Evolutionary conservation across 1,139 yeast species (phyloP).

Genomic region (Saccharomycopsis crataegensis): DNA sequence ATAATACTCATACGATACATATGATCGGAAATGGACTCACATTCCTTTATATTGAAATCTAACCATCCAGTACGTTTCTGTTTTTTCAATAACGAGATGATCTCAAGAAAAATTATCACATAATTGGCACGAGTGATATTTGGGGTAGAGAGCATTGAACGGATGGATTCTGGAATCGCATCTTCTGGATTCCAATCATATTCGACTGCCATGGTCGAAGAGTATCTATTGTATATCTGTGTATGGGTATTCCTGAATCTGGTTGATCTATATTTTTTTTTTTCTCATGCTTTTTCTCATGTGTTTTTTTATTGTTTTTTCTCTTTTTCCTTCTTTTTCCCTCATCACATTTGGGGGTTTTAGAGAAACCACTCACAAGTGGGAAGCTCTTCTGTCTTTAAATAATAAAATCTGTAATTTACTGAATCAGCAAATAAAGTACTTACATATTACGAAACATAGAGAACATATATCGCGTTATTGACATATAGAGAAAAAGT

Average conservation of each 20-base stretch:
- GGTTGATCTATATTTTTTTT: background rate
- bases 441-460: background rate
- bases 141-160: conserved; percentile 30
- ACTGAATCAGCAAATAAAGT: background rate
- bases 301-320: background rate
- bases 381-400: too few species aligned
- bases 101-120: conserved; percentile 66
- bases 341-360: background rate
- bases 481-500: background rate
- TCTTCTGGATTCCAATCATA: conserved; percentile 50
- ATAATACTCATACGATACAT: conserved; percentile 95
- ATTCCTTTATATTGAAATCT: conserved; percentile 55
- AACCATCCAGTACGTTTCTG: conserved; percentile 95
- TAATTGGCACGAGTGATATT: conserved; percentile 32
- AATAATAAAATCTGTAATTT: background rate
- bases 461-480: background rate
- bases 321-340: background rate
- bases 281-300: background rate
- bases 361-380: background rate
- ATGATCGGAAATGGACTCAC: conserved; percentile 83
- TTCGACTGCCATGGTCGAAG: background rate
- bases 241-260: too few species aligned
- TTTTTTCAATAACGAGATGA: conserved; percentile 65
- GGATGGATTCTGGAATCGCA: conserved; percentile 48
- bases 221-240: background rate